A percentile compares a stretch with the other conserved stretches of the same genome.
phyloP scores from a whole-genome alignment of 371 early-diverging fungal genomes.

The Mucor mucedo region DNA sequence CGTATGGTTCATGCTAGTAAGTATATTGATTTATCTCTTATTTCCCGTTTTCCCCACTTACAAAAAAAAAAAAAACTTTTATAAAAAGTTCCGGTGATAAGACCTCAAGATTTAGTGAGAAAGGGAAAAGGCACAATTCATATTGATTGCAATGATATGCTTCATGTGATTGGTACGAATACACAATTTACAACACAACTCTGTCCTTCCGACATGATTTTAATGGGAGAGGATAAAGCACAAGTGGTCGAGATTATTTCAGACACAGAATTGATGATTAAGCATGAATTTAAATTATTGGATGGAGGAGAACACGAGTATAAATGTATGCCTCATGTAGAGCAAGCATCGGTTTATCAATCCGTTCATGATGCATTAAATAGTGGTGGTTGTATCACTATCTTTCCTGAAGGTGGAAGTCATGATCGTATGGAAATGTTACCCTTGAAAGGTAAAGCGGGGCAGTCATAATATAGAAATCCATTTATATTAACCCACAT shows the following conservation, averaged over 20 bases:
- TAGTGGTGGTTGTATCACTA: slow-evolving; percentile 83
- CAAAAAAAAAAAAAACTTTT: neutral
- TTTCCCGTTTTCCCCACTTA: neutral
- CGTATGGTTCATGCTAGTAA: slow-evolving; percentile 67
- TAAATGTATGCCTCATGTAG: slow-evolving; percentile 83
- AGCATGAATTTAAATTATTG: slow-evolving; percentile 52
- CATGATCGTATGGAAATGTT: slow-evolving; percentile 93
- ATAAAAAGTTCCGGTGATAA: slow-evolving; percentile 80
- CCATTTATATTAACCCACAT: neutral
- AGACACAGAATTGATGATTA: slow-evolving; percentile 75
- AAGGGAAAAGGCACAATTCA: slow-evolving; percentile 70
- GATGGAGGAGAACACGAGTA: slow-evolving; percentile 42
- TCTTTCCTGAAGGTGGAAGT: slow-evolving; percentile 96
- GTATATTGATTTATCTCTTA: slow-evolving; percentile 9
- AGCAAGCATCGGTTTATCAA: slow-evolving; percentile 82
- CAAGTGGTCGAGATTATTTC: slow-evolving; percentile 76
- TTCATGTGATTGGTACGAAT: slow-evolving; percentile 66
- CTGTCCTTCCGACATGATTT: slow-evolving; percentile 56
- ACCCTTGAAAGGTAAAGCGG: slow-evolving; percentile 80
- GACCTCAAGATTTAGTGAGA: slow-evolving; percentile 85
- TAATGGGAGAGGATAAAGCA: slow-evolving; percentile 60
- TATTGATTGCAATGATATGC: slow-evolving; percentile 62
- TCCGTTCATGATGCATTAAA: slow-evolving; percentile 78
- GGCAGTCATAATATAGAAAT: no score
- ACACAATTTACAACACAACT: slow-evolving; percentile 75